phyloP scores from a whole-genome alignment of 2,329 filamentous ascomycete species.

The Atkinsonella hypoxylon region DNA sequence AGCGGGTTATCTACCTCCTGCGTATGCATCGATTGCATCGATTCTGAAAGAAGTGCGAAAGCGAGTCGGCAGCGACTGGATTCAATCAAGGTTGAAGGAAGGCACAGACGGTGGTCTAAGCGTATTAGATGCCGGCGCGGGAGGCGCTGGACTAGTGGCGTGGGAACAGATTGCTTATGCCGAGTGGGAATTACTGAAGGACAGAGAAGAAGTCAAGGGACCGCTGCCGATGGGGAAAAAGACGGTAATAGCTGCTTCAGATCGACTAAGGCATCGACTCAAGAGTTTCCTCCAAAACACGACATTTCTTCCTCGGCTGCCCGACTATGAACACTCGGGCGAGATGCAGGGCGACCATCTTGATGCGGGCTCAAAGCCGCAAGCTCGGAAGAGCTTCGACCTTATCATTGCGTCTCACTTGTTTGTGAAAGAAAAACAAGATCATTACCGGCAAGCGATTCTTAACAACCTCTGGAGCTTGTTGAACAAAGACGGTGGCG shows the following conservation, averaged over 20 bases:
- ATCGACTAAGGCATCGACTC: constrained; percentile 61
- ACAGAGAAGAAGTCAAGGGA: constrained; percentile 30
- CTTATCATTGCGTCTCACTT: constrained; percentile 82
- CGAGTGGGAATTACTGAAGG: constrained; percentile 63
- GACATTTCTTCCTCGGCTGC: constrained; percentile 82
- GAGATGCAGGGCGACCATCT: constrained; percentile 46
- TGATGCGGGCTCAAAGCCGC: constrained; percentile 42
- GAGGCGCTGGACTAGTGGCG: constrained; percentile 60
- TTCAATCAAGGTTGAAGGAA: constrained; percentile 49
- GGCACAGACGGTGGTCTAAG: constrained; percentile 44
- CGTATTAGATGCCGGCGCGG: constrained; percentile 63
- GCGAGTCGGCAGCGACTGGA: constrained; percentile 59
- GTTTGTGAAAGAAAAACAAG: constrained; percentile 64
- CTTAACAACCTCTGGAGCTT: constrained; percentile 85
- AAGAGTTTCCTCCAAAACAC: constrained; percentile 75
- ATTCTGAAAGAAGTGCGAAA: constrained; percentile 63
- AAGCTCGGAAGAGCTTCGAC: constrained; percentile 69
- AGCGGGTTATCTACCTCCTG: constrained; percentile 55
- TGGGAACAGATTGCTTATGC: constrained; percentile 69
- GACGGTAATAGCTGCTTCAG: constrained; percentile 68
- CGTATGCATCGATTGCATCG: constrained; percentile 56
- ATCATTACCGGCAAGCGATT: constrained; percentile 63
- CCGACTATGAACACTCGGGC: constrained; percentile 63
- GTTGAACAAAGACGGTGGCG: constrained; percentile 70
- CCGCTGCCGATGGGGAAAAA: constrained; percentile 54